Evolutionary conservation across 2,329 filamentous ascomycete genomes (phyloP).

Genomic region (Aschersonia sp.): DNA sequence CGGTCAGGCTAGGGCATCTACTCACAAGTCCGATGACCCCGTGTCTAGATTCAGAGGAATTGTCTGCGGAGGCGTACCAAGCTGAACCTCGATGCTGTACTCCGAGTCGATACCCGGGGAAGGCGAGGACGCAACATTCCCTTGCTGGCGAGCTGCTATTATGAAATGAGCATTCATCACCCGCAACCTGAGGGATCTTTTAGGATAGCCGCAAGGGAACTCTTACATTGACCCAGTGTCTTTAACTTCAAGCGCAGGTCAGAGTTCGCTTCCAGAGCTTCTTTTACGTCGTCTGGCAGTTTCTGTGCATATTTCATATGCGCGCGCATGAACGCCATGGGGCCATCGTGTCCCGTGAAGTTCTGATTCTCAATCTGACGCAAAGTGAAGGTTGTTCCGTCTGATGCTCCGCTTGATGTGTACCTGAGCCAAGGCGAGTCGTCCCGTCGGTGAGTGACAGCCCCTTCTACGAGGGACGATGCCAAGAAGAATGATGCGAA

Average conservation of each 20-base stretch:
- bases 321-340: slow-evolving; percentile 14
- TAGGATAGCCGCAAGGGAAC: too few relatives aligned
- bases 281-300: slow-evolving; percentile 13
- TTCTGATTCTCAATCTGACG: slow-evolving; percentile 18
- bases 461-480: slow-evolving; percentile 3
- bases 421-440: too few relatives aligned
- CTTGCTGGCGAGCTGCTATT: slow-evolving; percentile 6
- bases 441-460: background rate
- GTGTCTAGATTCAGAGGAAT: slow-evolving; percentile 61
- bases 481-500: background rate
- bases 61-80: slow-evolving; percentile 42
- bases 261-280: slow-evolving; percentile 10
- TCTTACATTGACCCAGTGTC: slow-evolving; percentile 1
- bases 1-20: too few relatives aligned
- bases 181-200: background rate
- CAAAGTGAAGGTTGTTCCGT: slow-evolving; percentile 12
- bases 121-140: slow-evolving; percentile 11
- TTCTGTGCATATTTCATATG: slow-evolving; percentile 22
- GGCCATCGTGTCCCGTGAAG: slow-evolving; percentile 18
- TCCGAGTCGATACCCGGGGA: slow-evolving; percentile 32
- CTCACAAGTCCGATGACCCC: slow-evolving; percentile 33
- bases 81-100: slow-evolving; percentile 45
- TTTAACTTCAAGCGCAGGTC: slow-evolving; percentile 11
- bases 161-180: background rate
- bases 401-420: background rate